Conservation (phyloP, 2,329 filamentous ascomycete genomes). For the Scedosporium aurantiacum region DNA sequence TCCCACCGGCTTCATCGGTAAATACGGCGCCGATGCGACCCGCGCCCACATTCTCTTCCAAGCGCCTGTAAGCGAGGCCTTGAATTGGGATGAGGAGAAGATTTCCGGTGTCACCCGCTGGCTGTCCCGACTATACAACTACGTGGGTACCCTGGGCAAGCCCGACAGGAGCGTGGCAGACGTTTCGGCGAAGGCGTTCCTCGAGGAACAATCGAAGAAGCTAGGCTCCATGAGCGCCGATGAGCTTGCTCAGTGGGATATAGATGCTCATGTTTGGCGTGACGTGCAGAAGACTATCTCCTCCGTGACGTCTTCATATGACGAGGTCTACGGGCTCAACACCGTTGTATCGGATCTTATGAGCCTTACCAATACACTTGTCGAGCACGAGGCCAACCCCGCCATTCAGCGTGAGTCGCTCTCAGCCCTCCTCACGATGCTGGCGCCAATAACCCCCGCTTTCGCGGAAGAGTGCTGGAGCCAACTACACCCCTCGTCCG, state of each 20-base stretch:
- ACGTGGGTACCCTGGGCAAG: conserved; percentile 27
- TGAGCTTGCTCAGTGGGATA: conserved; percentile 29
- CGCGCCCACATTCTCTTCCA: conserved; percentile 83
- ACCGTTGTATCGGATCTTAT: conserved; percentile 77
- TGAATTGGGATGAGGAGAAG: conserved; percentile 80
- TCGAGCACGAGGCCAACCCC: conserved; percentile 30
- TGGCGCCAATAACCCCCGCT: conserved; percentile 71
- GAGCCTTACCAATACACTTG: conserved; percentile 61
- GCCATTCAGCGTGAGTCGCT: conserved; percentile 37
- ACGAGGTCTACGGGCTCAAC: conserved; percentile 66
- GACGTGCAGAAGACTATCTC: conserved; percentile 55
- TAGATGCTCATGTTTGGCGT: conserved; percentile 46
- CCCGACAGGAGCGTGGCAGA: background rate
- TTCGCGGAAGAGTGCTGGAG: conserved; percentile 75
- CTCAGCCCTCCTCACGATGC: conserved; percentile 53
- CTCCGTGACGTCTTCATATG: conserved; percentile 57
- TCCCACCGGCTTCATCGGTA: conserved; percentile 58
- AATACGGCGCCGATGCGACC: conserved; percentile 73
- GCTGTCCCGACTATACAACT: conserved; percentile 56
- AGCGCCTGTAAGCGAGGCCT: conserved; percentile 69
- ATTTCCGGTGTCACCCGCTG: conserved; percentile 74
- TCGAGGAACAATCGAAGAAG: conserved; percentile 22
- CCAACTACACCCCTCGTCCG: conserved; percentile 26
- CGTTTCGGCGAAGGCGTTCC: conserved; percentile 21
- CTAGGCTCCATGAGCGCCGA: conserved; percentile 19